Evolutionary conservation across 805 yeast genomes (phyloP), one percentile per base, ranked within the genome.

Genomic region (Teunomyces tritomae): DNA sequence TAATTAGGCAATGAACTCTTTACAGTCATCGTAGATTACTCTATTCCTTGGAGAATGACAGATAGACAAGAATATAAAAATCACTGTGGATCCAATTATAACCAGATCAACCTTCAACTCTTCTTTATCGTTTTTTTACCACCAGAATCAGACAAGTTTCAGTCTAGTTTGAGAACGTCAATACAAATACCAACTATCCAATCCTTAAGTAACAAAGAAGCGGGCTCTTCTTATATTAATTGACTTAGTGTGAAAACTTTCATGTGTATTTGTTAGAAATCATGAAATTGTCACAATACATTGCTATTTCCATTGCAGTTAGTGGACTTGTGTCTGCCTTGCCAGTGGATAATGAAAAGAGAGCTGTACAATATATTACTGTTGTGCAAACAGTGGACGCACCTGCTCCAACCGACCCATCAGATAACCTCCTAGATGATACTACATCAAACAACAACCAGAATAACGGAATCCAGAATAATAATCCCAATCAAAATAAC

Each of bases 1-100:
- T 40, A 41, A 48, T 48, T 41, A 41, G 50, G 50, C 28, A 48
- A 44, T 44, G 47, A 26, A 13, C 28, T 24, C n/a, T 26, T 5
- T n/a, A 8, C n/a, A n/a, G 27, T n/a, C 40, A 26, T 26, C 29
- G 4, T 26, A 16, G 29, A n/a, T 24, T 24, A 11, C 17, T 26
- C 13, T 8, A 5, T 3, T 24, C 29, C n/a, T n/a, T n/a, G 27
- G 27, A 7, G 29, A 17, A 20, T 5, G 29, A 8, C 40, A 5
- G 29, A 11, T 17, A 6, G 40, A 11, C 13, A 4, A 26, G 40
- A 11, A 37, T 30, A 45, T 45, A 34, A 14, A 32, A 28, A 24
- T 33, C 42, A 13, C 41, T 24, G 28, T 14, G 10, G 30, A 30
- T 43, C 45, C 45, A 34, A n/a, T 17, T 26, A 26, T 8, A 10